Conservation (phyloP, 2,329 filamentous ascomycete species). For the Emmonsiellopsis sp. region DNA sequence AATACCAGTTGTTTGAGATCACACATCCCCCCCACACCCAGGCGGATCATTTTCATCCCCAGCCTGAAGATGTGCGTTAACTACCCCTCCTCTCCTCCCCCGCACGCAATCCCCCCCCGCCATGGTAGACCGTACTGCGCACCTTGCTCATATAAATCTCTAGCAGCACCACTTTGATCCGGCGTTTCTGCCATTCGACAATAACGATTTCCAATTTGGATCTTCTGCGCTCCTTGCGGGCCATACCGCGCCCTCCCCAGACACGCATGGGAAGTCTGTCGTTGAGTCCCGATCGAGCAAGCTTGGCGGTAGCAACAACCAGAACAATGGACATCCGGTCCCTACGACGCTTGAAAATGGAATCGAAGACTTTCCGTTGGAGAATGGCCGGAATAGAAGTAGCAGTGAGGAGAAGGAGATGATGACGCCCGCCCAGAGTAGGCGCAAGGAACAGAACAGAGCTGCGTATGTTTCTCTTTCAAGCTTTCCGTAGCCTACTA, state of each 20-base stretch:
- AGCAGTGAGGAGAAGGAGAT: constrained; percentile 47
- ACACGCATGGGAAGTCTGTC: constrained; percentile 26
- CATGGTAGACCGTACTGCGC: background rate
- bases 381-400: constrained; percentile 29
- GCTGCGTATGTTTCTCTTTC: constrained; percentile 50
- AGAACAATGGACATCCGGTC: background rate
- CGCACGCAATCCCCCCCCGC: background rate
- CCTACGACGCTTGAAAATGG: background rate
- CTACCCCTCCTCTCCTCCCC: constrained; percentile 12
- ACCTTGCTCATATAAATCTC: constrained; percentile 12
- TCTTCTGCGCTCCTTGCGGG: constrained; percentile 23
- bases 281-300: constrained; percentile 18
- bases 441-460: constrained; percentile 62
- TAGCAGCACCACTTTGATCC: constrained; percentile 25
- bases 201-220: constrained; percentile 27
- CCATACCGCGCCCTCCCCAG: constrained; percentile 24
- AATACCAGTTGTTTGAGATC: constrained; percentile 42
- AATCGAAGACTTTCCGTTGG: constrained; percentile 13
- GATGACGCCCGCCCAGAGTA: constrained; percentile 45
- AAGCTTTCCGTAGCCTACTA: background rate
- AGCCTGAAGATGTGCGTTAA: constrained; percentile 29
- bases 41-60: constrained; percentile 38
- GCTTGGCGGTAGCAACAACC: constrained; percentile 8
- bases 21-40: constrained; percentile 31
- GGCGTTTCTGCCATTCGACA: constrained; percentile 28